These are phyloP conservation scores for Malus domestica DNA, from an alignment of 306 rosid genomes.

Conservation along the genomic window ASM211411v1 NC_041799.1:5274001-5274500, in stretches of 20 bases:
- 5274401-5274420: conserved; percentile 71
- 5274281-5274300: conserved; percentile 64
- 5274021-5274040: conserved; percentile 4
- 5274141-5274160: conserved; percentile 86
- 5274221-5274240: conserved; percentile 65
- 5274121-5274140: conserved; percentile 61
- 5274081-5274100: conserved; percentile 19
- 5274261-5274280: conserved; percentile 72
- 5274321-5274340: conserved; percentile 90
- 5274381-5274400: conserved; percentile 82
- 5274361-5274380: conserved; percentile 80
- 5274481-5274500: conserved; percentile 89
- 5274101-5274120: conserved; percentile 32
- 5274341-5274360: conserved; percentile 77
- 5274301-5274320: conserved; percentile 69
- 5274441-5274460: conserved; percentile 71
- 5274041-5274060: conserved; percentile 21
- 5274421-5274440: conserved; percentile 60
- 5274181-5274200: conserved; percentile 53
- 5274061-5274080: conserved; percentile 7
- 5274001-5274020: conserved; percentile 38
- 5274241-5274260: conserved; percentile 42
- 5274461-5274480: conserved; percentile 79
- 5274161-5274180: conserved; percentile 75
- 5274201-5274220: conserved; percentile 80